Conservation (phyloP, 345 rosid genomes). For the Citrus hindsii region DNA sequence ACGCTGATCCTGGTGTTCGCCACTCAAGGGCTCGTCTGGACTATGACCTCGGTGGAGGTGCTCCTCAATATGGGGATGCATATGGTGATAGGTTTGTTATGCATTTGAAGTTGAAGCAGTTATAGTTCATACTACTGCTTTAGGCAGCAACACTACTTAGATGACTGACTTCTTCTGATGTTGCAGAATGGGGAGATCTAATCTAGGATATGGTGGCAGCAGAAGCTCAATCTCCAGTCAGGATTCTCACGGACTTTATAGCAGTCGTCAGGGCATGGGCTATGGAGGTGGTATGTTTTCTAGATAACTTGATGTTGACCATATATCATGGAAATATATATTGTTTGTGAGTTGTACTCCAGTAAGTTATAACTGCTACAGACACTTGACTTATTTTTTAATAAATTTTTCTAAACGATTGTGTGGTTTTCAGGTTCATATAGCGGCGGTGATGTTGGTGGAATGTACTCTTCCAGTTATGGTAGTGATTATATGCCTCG, state of each 20-base stretch:
- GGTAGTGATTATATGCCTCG: slow-evolving; percentile 67
- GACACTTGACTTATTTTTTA: neutral
- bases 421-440: slow-evolving; percentile 63
- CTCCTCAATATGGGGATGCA: slow-evolving; percentile 76
- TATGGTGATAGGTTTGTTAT: slow-evolving; percentile 71
- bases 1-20: slow-evolving; percentile 64
- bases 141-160: neutral
- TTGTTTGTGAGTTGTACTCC: neutral
- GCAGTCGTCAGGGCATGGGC: slow-evolving; percentile 74
- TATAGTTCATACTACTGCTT: neutral
- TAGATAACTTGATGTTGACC: slow-evolving; percentile 8
- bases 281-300: slow-evolving; percentile 65
- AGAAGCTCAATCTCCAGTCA: slow-evolving; percentile 72
- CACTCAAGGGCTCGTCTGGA: slow-evolving; percentile 92
- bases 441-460: slow-evolving; percentile 62
- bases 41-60: slow-evolving; percentile 58
- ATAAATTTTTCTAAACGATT: slow-evolving; percentile 9
- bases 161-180: slow-evolving; percentile 6
- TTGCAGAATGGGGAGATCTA: slow-evolving; percentile 78
- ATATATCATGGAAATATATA: neutral
- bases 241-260: slow-evolving; percentile 76
- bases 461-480: slow-evolving; percentile 80
- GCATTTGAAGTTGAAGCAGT: neutral
- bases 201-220: slow-evolving; percentile 75
- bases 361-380: neutral